A percentile compares a stretch with the other conserved stretches of the same genome.
Conservation (phyloP, 495 filamentous ascomycete species). For the Elasticomyces elasticus region DNA sequence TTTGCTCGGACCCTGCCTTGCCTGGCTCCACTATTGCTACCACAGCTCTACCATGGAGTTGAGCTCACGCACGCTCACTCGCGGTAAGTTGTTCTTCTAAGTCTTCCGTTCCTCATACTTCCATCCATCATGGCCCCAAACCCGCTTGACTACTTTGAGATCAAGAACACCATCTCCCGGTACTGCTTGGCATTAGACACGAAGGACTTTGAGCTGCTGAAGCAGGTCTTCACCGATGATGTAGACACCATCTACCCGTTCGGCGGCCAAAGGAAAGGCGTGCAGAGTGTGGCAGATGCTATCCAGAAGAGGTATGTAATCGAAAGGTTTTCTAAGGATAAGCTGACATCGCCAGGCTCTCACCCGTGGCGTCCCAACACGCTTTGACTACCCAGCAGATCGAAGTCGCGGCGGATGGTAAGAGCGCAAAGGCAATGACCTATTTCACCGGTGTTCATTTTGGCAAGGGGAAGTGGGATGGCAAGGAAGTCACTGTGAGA, state of each 20-base stretch:
- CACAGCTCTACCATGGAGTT: no score
- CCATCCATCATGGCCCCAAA: constrained; percentile 10
- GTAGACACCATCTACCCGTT: constrained; percentile 27
- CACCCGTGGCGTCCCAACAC: constrained; percentile 24
- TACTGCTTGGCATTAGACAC: constrained; percentile 30
- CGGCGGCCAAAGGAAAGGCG: constrained; percentile 19
- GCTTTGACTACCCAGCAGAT: constrained; percentile 27
- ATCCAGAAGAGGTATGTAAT: constrained; percentile 20
- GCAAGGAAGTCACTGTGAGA: constrained; percentile 4
- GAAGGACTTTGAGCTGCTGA: constrained; percentile 24
- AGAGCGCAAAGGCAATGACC: constrained; percentile 20
- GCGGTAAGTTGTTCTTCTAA: no score
- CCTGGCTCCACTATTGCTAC: no score
- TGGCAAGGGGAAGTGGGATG: constrained; percentile 26
- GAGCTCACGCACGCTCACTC: no score
- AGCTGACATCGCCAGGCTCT: constrained; percentile 15
- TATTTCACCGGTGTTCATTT: constrained; percentile 29
- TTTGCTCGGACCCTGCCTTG: no score
- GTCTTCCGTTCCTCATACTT: not conserved
- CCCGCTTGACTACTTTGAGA: constrained; percentile 23
- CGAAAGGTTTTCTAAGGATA: not conserved
- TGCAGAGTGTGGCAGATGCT: constrained; percentile 16
- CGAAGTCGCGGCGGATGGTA: constrained; percentile 12
- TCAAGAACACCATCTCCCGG: constrained; percentile 25
- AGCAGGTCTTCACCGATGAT: constrained; percentile 26